These are phyloP conservation scores for Drechslerella coelobrocha DNA, from an alignment of 2,329 filamentous ascomycete genomes.

Conservation along the genomic window DNA sequence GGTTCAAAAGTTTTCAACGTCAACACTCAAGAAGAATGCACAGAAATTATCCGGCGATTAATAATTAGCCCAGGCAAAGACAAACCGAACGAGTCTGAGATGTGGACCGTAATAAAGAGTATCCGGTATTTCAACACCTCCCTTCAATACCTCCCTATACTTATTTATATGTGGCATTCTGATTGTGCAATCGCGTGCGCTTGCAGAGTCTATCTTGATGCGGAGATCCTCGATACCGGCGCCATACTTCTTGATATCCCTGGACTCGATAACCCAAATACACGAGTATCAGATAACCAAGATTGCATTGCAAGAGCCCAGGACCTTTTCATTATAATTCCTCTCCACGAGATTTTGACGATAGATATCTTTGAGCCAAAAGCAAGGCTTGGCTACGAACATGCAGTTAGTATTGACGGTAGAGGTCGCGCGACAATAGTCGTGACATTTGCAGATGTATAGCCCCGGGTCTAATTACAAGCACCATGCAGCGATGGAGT, in stretches of 20 bases:
- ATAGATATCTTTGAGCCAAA: background rate
- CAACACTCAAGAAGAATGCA: background rate
- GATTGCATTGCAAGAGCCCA: constrained; percentile 22
- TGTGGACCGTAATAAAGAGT: constrained; percentile 10
- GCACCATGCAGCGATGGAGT: background rate
- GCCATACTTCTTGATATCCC: constrained; percentile 39
- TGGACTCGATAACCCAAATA: constrained; percentile 14
- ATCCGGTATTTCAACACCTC: constrained; percentile 19
- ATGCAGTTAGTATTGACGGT: constrained; percentile 4
- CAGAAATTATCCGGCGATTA: background rate
- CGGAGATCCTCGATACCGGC: constrained; percentile 20
- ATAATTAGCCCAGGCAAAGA: background rate
- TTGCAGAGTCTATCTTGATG: constrained; percentile 25
- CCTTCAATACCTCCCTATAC: background rate
- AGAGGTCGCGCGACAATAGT: constrained; percentile 17
- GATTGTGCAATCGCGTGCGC: too few relatives aligned
- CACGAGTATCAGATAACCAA: constrained; percentile 3
- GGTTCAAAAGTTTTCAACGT: background rate
- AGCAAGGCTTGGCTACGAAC: constrained; percentile 25
- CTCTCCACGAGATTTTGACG: background rate
- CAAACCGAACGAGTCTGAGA: constrained; percentile 4
- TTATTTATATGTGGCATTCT: too few relatives aligned
- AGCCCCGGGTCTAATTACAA: background rate
- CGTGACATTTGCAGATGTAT: constrained; percentile 18
- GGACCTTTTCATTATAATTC: constrained; percentile 21